Percentiles rank a stretch among this genome's conserved stretches.
phyloP scores from a whole-genome alignment of 306 rosid genomes.

The Corylus heterophylla region DNA sequence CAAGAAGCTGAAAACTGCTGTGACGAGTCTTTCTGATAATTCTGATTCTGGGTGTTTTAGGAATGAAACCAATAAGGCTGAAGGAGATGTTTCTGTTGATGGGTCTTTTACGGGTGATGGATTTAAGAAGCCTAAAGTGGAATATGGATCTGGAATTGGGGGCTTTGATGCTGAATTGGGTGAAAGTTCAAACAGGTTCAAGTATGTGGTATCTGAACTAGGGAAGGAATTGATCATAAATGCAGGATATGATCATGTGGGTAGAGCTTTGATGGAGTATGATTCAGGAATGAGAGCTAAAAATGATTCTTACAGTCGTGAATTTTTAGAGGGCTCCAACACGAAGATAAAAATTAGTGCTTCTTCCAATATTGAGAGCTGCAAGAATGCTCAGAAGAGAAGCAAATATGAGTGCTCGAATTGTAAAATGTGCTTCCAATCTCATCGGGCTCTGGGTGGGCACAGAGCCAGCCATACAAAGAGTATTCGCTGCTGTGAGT shows the following conservation, averaged over 20 bases:
- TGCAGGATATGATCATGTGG: conserved; percentile 35
- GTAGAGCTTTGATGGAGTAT: conserved; percentile 31
- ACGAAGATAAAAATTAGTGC: conserved; percentile 29
- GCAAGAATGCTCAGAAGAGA: conserved; percentile 24
- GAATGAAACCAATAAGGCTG: conserved; percentile 51
- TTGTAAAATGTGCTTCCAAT: conserved; percentile 39
- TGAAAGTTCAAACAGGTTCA: conserved; percentile 21
- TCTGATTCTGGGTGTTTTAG: conserved; percentile 65
- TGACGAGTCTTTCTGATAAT: conserved; percentile 48
- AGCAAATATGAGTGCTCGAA: conserved; percentile 43
- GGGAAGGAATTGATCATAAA: conserved; percentile 39
- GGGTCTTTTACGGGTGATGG: conserved; percentile 37
- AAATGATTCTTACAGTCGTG: conserved; percentile 39
- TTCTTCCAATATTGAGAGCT: conserved; percentile 28
- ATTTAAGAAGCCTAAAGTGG: conserved; percentile 44
- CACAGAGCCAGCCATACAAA: conserved; percentile 46
- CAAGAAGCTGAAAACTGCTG: conserved; percentile 35
- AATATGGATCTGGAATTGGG: conserved; percentile 40
- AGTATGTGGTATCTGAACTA: conserved; percentile 27
- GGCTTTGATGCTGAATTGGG: conserved; percentile 34
- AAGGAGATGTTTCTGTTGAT: conserved; percentile 51
- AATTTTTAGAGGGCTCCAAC: conserved; percentile 26
- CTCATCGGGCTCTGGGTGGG: conserved; percentile 42
- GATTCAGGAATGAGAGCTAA: conserved; percentile 44
- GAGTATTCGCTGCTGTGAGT: conserved; percentile 39